A percentile compares a stretch with the other conserved stretches of the same genome.
phyloP scores from a whole-genome alignment of 352 stramenopile genomes.

The Pythium brachiatum region DNA sequence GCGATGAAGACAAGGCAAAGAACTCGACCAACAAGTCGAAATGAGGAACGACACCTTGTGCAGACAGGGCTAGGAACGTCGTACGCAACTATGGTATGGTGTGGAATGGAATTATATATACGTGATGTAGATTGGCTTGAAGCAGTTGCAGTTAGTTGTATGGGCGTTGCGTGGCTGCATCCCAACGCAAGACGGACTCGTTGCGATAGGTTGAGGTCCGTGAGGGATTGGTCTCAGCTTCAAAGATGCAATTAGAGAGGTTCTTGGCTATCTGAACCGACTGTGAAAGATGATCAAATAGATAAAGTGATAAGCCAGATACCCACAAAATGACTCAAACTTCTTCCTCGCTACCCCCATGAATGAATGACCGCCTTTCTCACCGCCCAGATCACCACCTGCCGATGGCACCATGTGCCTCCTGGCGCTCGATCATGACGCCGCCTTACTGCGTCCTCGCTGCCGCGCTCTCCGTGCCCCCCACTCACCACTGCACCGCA shows the following conservation, averaged over 20 bases:
- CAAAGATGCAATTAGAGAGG: too few species aligned
- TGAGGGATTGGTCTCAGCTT: too few species aligned
- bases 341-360: too few species aligned
- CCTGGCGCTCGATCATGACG: not conserved
- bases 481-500: not conserved
- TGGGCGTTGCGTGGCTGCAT: too few species aligned
- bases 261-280: too few species aligned
- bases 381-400: not conserved
- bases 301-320: too few species aligned
- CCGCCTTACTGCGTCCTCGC: conserved; percentile 1
- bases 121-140: not conserved
- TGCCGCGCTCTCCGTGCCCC: not conserved
- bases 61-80: not conserved
- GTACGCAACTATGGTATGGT: not conserved
- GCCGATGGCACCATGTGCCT: not conserved
- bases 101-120: not conserved
- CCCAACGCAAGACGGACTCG: too few species aligned
- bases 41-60: not conserved
- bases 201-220: too few species aligned
- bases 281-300: too few species aligned
- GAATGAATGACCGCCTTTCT: not conserved
- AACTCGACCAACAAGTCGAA: not conserved
- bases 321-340: too few species aligned
- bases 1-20: not conserved
- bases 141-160: too few species aligned